Evolutionary conservation across 192 early-diverging fungal species (phyloP).

Genomic region (Spizellomyces punctatus): DNA sequence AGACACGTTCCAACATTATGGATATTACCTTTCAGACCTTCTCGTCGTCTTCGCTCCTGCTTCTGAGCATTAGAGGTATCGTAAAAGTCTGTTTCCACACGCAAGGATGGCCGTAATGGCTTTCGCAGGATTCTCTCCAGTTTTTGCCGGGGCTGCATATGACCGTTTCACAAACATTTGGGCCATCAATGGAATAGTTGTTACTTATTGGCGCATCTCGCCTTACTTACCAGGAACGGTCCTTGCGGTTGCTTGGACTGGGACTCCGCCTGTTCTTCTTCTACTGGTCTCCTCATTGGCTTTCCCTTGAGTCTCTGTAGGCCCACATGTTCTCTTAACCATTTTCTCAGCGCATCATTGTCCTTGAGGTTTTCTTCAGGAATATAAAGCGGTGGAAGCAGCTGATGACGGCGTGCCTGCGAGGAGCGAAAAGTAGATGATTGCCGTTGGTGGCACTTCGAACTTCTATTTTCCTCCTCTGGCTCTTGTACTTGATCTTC

Average conservation of each 20-base stretch:
- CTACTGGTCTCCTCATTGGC: slow-evolving; percentile 13
- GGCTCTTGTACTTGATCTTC: too few species aligned
- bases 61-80: slow-evolving; percentile 34
- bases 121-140: slow-evolving; percentile 28
- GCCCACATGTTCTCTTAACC: slow-evolving; percentile 38
- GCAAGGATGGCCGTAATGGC: slow-evolving; percentile 41
- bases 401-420: background rate
- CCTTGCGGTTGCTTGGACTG: slow-evolving; percentile 42
- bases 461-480: background rate
- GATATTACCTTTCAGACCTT: slow-evolving; percentile 32
- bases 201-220: too few species aligned
- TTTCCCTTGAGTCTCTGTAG: slow-evolving; percentile 21
- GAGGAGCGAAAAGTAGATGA: background rate
- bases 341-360: slow-evolving; percentile 39
- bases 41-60: slow-evolving; percentile 34
- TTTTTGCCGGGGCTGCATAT: slow-evolving; percentile 26
- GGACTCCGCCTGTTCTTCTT: background rate
- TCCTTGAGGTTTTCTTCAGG: slow-evolving; percentile 38
- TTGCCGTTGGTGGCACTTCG: background rate
- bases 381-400: slow-evolving; percentile 35
- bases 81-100: slow-evolving; percentile 48
- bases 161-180: background rate
- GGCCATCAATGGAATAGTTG: slow-evolving; percentile 7
- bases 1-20: too few species aligned
- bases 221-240: slow-evolving; percentile 46